Evolutionary conservation across 495 filamentous ascomycete genomes (phyloP).

Genomic region (Podospora conica): DNA sequence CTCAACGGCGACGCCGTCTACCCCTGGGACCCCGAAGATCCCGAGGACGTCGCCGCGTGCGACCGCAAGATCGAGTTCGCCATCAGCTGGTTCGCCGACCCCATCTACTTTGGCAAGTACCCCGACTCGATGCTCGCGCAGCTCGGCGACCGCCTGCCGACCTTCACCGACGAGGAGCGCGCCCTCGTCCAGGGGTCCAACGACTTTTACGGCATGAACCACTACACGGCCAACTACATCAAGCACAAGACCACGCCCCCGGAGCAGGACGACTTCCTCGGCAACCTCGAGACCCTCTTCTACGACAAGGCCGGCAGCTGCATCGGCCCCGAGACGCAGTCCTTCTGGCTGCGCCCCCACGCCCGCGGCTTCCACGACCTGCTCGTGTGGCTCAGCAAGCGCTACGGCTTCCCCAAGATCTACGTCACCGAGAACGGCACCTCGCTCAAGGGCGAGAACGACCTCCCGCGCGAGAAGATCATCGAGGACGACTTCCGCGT

Average conservation of each 20-base stretch:
- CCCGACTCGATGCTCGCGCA: conserved; percentile 70
- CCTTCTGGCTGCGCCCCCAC: conserved; percentile 66
- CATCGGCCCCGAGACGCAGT: conserved; percentile 71
- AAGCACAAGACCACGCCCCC: conserved; percentile 55
- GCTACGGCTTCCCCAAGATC: conserved; percentile 67
- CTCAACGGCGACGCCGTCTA: conserved; percentile 56
- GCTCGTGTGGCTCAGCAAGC: conserved; percentile 70
- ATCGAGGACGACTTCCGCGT: conserved; percentile 69
- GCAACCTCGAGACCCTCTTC: conserved; percentile 62
- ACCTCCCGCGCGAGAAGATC: conserved; percentile 60
- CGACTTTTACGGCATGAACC: conserved; percentile 82
- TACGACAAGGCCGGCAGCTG: conserved; percentile 61
- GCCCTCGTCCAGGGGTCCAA: conserved; percentile 67
- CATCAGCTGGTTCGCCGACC: conserved; percentile 67
- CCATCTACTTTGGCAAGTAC: conserved; percentile 70
- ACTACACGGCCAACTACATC: conserved; percentile 79
- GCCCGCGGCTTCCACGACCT: conserved; percentile 68
- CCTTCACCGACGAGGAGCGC: conserved; percentile 57
- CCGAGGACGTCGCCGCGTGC: conserved; percentile 52
- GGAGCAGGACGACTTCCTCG: conserved; percentile 60
- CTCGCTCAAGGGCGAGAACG: conserved; percentile 70
- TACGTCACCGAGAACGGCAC: conserved; percentile 83
- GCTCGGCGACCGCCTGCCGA: conserved; percentile 61
- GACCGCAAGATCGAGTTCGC: conserved; percentile 60
- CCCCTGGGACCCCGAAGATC: conserved; percentile 52